These are phyloP conservation scores for Cocos nucifera DNA, from an alignment of 176 grass and related monocot species.

Conservation along the genomic window DNA sequence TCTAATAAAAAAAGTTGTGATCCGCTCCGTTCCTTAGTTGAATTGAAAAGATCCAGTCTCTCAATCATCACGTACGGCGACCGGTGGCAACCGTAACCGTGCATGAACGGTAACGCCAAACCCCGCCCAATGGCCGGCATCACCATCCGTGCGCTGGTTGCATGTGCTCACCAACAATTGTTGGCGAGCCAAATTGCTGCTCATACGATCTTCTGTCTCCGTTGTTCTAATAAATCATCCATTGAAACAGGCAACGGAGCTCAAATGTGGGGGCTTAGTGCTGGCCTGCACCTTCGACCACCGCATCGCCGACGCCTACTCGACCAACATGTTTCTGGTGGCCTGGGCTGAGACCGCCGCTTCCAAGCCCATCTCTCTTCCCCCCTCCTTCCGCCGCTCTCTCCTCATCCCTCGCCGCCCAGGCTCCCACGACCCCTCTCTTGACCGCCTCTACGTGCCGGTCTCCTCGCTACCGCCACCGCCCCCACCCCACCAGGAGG, in stretches of 20 bases:
- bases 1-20: no score
- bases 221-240: no score
- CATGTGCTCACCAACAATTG: no score
- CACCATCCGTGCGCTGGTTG: no score
- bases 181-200: no score
- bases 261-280: constrained; percentile 48
- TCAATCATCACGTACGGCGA: no score
- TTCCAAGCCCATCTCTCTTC: background rate
- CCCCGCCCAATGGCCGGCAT: no score
- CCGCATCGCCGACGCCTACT: constrained; percentile 83
- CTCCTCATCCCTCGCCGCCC: constrained; percentile 37
- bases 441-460: constrained; percentile 35
- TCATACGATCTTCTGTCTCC: no score
- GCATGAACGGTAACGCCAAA: no score
- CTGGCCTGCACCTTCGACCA: constrained; percentile 76
- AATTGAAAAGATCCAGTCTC: no score
- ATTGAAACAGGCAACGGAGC: constrained; percentile 33
- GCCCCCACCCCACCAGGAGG: background rate
- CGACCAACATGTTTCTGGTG: constrained; percentile 72
- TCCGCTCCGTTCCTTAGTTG: no score
- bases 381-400: constrained; percentile 39
- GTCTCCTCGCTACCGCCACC: constrained; percentile 26
- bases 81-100: no score
- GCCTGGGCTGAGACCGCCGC: constrained; percentile 42
- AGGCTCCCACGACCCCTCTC: constrained; percentile 5